These are phyloP conservation scores for Malus domestica DNA, from an alignment of 306 rosid species.

Conservation along the genomic window ASM211411v1 NC_041805.1:17245501-17246000, in stretches of 20 bases:
- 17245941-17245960: conserved; percentile 5
- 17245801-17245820: conserved; percentile 97
- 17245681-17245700: neutral
- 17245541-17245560: conserved; percentile 72
- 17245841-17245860: conserved; percentile 92
- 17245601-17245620: conserved; percentile 99
- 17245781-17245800: conserved; percentile 97
- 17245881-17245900: conserved; percentile 99
- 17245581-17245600: conserved; percentile 95
- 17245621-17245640: conserved; percentile 75
- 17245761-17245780: conserved; percentile 94
- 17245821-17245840: conserved; percentile 98
- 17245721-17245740: conserved; percentile 7
- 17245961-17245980: conserved; percentile 6
- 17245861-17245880: conserved; percentile 94
- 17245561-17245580: conserved; percentile 98
- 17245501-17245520: neutral
- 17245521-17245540: conserved; percentile 8
- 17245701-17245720: neutral
- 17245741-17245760: conserved; percentile 66
- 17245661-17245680: neutral
- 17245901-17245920: conserved; percentile 99
- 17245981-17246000: neutral
- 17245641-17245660: neutral
- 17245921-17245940: conserved; percentile 97